A percentile compares a stretch with the other conserved stretches of the same genome.
These are phyloP conservation scores for Melastoma malabathricum DNA, from an alignment of 345 rosid species.

Conservation along the genomic window DNA sequence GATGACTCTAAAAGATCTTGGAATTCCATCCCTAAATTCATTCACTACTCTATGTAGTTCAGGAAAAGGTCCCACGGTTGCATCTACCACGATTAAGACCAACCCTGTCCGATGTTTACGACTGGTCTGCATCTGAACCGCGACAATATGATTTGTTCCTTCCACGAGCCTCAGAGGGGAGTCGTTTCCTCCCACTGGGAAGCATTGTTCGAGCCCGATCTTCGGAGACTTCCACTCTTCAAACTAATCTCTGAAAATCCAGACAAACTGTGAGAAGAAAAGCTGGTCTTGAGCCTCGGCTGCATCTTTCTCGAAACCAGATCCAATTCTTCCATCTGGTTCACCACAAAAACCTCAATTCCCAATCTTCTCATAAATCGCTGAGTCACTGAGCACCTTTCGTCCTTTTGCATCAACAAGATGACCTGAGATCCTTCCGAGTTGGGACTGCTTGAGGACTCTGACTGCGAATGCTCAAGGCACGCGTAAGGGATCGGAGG, in stretches of 20 bases:
- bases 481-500: constrained; percentile 15
- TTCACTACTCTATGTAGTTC: constrained; percentile 22
- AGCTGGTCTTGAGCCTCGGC: constrained; percentile 10
- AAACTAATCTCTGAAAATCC: constrained; percentile 30
- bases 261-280: constrained; percentile 29
- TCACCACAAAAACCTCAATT: constrained; percentile 30
- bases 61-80: constrained; percentile 27
- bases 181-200: constrained; percentile 25
- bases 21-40: constrained; percentile 33
- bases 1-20: constrained; percentile 33
- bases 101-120: constrained; percentile 9
- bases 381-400: constrained; percentile 32
- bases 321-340: constrained; percentile 29
- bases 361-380: constrained; percentile 41
- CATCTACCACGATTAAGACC: constrained; percentile 49
- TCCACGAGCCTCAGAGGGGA: constrained; percentile 40
- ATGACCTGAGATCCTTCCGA: constrained; percentile 54
- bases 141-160: constrained; percentile 23
- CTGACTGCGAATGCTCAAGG: constrained; percentile 11
- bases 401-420: constrained; percentile 39
- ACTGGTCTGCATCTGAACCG: constrained; percentile 11
- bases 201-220: constrained; percentile 1
- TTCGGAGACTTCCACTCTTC: constrained; percentile 13
- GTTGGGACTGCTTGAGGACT: constrained; percentile 43
- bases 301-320: constrained; percentile 21